Percentiles rank a stretch among this genome's conserved stretches.
Conservation (phyloP, 1,139 yeast genomes). For the Nakaseomyces bracarensis region DNA sequence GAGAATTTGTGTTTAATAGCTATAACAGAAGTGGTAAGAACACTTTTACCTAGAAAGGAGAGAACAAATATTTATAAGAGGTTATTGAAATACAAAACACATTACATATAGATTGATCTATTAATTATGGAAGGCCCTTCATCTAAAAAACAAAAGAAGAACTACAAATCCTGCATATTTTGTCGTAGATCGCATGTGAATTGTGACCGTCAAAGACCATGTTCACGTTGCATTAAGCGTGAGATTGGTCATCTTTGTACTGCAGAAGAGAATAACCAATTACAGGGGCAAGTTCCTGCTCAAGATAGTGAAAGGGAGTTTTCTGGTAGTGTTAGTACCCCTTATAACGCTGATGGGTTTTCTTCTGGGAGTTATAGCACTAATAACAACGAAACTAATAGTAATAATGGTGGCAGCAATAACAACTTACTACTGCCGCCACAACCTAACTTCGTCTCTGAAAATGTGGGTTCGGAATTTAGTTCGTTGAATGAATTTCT, state of each 20-base stretch:
- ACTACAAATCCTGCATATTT: slow-evolving; percentile 66
- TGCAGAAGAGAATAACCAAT: slow-evolving; percentile 42
- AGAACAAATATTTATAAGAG: no score
- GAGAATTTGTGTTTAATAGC: no score
- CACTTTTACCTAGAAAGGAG: no score
- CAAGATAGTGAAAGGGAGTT: background rate
- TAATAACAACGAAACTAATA: background rate
- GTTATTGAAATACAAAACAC: no score
- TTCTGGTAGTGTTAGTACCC: background rate
- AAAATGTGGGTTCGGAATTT: slow-evolving; percentile 90
- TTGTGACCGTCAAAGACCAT: slow-evolving; percentile 81
- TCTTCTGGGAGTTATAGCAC: background rate
- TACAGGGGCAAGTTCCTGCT: background rate
- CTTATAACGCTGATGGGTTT: slow-evolving; percentile 19
- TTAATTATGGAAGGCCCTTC: slow-evolving; percentile 2
- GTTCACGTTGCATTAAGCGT: slow-evolving; percentile 77
- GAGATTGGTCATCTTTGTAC: slow-evolving; percentile 86
- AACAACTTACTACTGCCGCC: slow-evolving; percentile 32
- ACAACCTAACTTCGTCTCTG: slow-evolving; percentile 75
- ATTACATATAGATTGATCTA: no score
- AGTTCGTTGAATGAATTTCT: slow-evolving; percentile 83
- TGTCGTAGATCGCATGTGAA: slow-evolving; percentile 93
- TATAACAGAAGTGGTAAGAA: no score
- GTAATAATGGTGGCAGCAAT: background rate
- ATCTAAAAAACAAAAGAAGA: slow-evolving; percentile 10